Evolutionary conservation across 257 asterid species (phyloP).

Genomic region (Solanum piurae): DNA sequence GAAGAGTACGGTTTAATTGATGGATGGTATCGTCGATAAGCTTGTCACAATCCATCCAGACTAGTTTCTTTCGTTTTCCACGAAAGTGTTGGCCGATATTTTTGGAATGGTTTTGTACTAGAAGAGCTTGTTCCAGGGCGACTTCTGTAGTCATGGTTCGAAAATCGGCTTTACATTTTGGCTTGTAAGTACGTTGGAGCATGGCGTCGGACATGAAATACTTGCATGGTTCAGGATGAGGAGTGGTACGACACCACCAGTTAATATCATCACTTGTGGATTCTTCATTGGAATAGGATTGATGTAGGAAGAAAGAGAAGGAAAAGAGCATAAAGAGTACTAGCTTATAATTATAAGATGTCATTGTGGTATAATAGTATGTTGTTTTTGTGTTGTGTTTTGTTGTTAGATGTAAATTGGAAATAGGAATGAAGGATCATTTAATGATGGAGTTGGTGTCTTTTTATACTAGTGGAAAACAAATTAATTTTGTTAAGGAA

Average conservation of each 20-base stretch:
- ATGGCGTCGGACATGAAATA: slow-evolving; percentile 26
- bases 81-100: slow-evolving; percentile 4
- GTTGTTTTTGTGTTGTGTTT: not conserved
- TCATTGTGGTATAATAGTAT: not conserved
- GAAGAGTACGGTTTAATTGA: slow-evolving; percentile 37
- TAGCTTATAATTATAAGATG: not conserved
- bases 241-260: slow-evolving; percentile 58
- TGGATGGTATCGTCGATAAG: slow-evolving; percentile 39
- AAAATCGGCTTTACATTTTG: slow-evolving; percentile 32
- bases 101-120: slow-evolving; percentile 15
- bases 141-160: slow-evolving; percentile 27
- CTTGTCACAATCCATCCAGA: slow-evolving; percentile 32
- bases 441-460: not conserved
- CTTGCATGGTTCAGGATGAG: slow-evolving; percentile 54
- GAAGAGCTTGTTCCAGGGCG: slow-evolving; percentile 43
- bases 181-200: slow-evolving; percentile 1
- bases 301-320: slow-evolving; percentile 6
- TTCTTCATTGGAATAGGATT: not conserved
- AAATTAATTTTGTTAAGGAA: not conserved
- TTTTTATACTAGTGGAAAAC: not conserved
- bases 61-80: slow-evolving; percentile 19
- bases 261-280: slow-evolving; percentile 17
- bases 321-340: not conserved
- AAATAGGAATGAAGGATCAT: not conserved
- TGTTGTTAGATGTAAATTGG: not conserved